Evolutionary conservation across 179 eudicot genomes (phyloP).

Genomic region (Gypsophila paniculata): DNA sequence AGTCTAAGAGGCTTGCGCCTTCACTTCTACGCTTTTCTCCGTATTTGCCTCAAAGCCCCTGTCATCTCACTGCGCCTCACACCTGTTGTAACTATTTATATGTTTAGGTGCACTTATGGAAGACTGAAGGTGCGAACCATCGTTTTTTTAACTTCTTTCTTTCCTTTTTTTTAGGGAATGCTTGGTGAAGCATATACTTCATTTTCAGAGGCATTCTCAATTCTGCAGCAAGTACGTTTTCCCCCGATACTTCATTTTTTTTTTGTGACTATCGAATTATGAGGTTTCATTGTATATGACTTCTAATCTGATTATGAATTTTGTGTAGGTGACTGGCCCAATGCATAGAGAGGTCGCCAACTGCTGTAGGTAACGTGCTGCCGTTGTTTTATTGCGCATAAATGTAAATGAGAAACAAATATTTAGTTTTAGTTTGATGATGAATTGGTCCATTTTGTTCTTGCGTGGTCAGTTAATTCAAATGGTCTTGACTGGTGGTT

Average conservation of each 20-base stretch:
- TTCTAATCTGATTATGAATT: not conserved
- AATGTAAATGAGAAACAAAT: not conserved
- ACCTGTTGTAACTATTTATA: too few species aligned
- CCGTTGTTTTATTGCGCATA: not conserved
- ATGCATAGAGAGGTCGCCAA: slow-evolving; percentile 99
- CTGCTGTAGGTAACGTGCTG: slow-evolving; percentile 70
- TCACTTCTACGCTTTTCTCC: too few species aligned
- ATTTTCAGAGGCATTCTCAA: slow-evolving; percentile 94
- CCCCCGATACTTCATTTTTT: not conserved
- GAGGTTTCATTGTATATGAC: not conserved
- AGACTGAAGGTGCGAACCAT: not conserved
- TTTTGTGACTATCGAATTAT: not conserved
- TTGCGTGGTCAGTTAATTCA: not conserved
- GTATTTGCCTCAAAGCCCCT: too few species aligned
- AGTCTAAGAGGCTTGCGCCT: too few species aligned
- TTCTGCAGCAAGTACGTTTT: slow-evolving; percentile 78
- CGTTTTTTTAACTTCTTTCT: not conserved
- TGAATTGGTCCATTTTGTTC: not conserved
- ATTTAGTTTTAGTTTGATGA: not conserved
- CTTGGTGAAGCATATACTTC: slow-evolving; percentile 82
- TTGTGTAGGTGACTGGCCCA: slow-evolving; percentile 93
- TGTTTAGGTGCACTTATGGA: not conserved
- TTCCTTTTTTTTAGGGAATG: slow-evolving; percentile 60
- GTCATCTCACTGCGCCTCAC: too few species aligned
- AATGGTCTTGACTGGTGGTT: not conserved